Base-by-base conservation (phyloP, 306 rosid genomes). In the Castanea crenata region DNA sequence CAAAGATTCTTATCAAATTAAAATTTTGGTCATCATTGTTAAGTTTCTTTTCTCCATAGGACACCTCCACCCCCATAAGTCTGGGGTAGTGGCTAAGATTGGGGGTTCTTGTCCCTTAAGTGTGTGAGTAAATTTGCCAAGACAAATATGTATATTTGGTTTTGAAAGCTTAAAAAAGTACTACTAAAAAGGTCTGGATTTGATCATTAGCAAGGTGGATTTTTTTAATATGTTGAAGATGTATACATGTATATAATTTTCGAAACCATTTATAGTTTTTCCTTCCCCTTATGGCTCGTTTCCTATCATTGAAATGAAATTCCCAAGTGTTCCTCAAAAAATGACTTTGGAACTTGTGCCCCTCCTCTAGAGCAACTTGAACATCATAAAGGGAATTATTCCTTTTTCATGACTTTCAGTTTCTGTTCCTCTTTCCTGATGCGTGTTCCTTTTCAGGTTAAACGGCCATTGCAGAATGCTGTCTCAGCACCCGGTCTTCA, bases 401-500 rank as follows among this genome's bases (percentile, higher is more conserved):
- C 27, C 32, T 20, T 41, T 41, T 41, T 41, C 20, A 20, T 69
- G 49, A n/a, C 46, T 55, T 38, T 8, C 2, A 15, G 21, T 49
- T 72, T 49, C 4, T 16, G 38, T 51, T 8, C 55, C 34, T 20
- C 27, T 41, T 41, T 15, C 8, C 14, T 31, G 71, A 16, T 18
- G 23, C 23, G 15, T 65, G 71, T 32, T 65, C 51, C 14, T 18
- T 75, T 25, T 9, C 76, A 80, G 84, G 80, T 25, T 41, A 74
- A 68, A 54, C 72, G 71, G 6, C 16, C 71, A 38, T 58, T 75
- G 63, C 84, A 57, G 61, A 80, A 44, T 57, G 78, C 71, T 0
- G 72, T 55, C 55, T 80, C 83, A 14, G 57, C 46, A 62, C 69
- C 63, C 0, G 80, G 80, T 70, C 63, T 81, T 61, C 63, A 75